Base-by-base conservation (phyloP, 2,329 filamentous ascomycete genomes). In the Pseudogymnoascus sp. region DNA sequence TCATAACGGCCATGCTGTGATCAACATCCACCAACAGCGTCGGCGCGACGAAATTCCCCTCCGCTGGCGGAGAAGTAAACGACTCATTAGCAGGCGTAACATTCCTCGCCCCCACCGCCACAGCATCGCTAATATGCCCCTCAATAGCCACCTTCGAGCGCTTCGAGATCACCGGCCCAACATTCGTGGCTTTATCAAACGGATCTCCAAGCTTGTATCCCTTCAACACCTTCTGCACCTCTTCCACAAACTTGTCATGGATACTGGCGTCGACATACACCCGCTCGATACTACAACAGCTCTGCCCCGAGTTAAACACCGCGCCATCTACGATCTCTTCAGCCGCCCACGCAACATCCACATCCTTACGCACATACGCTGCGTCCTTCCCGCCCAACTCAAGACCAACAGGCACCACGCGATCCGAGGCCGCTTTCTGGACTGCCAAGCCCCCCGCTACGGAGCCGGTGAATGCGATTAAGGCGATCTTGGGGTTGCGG, bases 231-330 rank as follows among this genome's bases (percentile, higher is more conserved):
- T 88, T 87, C 75, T 95, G 90, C 11, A 91, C 82, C 4, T 89
- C 90, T 61, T 85, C 81, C 61, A 97, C 82, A 71, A 98, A 97
- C 11, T 84, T 78, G 71, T 96, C 91, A 74, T 97, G 87, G 60
- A 98, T 85, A 69, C 84, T 87, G 72, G 90, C 89, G 71, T 95
- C 87, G 4, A 98, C 93, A 71, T 98, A 98, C 19, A 98, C 86
- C 35, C 93, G 84, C 78, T 98, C 93, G 62, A 98, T 82, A 24
- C 91, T 90, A 77, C 93, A 98, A 81, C 93, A 98, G 74, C 91
- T 96, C 79, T 98, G 93, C n/a, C 93, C 93, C 61, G 93, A 96
- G 79, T 98, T 98, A 82, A 98, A 98, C 63, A 98, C 81, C n/a
- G 92, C 88, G 19, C 93, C 93, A 70, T 98, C 93, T 12, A 98